Conservation (phyloP, 345 rosid genomes). For the Fremontodendron californicum region DNA sequence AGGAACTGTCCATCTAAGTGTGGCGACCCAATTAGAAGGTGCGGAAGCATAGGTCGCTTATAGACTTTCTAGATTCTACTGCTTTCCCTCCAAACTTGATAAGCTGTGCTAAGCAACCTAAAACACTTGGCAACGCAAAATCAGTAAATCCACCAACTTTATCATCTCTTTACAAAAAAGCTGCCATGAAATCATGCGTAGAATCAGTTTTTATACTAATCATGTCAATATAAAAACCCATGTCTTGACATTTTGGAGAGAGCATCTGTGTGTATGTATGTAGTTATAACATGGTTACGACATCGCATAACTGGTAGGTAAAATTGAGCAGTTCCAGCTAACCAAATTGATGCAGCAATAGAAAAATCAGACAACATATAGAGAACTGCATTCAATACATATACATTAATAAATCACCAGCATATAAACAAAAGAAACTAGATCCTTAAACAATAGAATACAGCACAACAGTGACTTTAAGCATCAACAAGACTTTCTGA, state of each 20-base stretch:
- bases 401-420: background rate
- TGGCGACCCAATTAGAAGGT: slow-evolving; percentile 23
- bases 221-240: background rate
- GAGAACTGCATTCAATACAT: background rate
- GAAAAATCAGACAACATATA: no score
- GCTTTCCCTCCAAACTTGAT: slow-evolving; percentile 5
- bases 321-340: background rate
- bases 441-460: background rate
- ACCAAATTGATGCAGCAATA: no score
- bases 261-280: background rate
- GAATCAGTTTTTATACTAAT: background rate
- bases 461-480: no score
- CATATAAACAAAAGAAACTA: background rate
- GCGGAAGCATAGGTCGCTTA: slow-evolving; percentile 22
- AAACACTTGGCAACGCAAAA: slow-evolving; percentile 11
- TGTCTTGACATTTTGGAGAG: background rate
- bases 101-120: slow-evolving; percentile 5
- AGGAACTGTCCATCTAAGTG: slow-evolving; percentile 59
- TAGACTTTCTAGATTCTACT: slow-evolving; percentile 5
- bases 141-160: background rate
- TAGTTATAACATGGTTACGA: background rate
- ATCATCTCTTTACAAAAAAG: background rate
- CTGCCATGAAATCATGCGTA: slow-evolving; percentile 16
- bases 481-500: background rate
- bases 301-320: background rate